phyloP scores from a whole-genome alignment of 495 filamentous ascomycete genomes.

The Xylaria flabelliformis region DNA sequence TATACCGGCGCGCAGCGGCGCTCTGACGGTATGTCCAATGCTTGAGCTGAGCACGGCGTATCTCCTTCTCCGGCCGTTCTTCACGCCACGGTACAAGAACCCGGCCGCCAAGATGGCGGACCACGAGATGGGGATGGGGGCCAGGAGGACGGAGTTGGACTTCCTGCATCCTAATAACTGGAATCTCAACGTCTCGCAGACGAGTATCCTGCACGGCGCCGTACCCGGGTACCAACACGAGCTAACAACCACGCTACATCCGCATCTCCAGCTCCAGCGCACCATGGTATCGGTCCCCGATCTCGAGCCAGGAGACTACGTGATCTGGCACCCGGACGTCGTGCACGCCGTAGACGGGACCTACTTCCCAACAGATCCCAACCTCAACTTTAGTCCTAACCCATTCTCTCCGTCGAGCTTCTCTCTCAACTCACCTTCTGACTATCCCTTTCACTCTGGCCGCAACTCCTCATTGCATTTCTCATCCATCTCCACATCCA shows the following conservation, averaged over 20 bases:
- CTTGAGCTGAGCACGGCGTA: conserved; percentile 80
- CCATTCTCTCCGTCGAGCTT: background rate
- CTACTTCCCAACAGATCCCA: conserved; percentile 69
- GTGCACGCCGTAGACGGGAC: conserved; percentile 39
- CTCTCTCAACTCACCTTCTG: background rate
- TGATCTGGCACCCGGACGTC: conserved; percentile 84
- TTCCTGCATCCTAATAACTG: conserved; percentile 42
- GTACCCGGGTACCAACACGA: conserved; percentile 78
- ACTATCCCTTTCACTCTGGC: conserved; percentile 1
- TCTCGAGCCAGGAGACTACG: conserved; percentile 83
- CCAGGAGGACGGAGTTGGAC: conserved; percentile 25
- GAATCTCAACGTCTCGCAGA: conserved; percentile 48
- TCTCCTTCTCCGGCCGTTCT: conserved; percentile 85
- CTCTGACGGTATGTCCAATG: conserved; percentile 79
- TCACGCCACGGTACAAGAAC: conserved; percentile 54
- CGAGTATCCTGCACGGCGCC: conserved; percentile 73
- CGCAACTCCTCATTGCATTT: background rate
- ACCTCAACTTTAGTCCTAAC: conserved; percentile 46
- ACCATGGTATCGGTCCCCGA: conserved; percentile 78
- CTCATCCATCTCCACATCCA: background rate
- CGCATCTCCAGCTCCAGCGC: conserved; percentile 70
- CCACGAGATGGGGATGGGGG: conserved; percentile 13
- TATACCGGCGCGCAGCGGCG: conserved; percentile 69
- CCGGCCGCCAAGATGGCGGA: conserved; percentile 12
- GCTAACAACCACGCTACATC: conserved; percentile 71